Percentiles rank a stretch among this genome's conserved stretches.
These are phyloP conservation scores for Terana coerulea DNA, from an alignment of 768 basidiomycete genomes.

Conservation along the genomic window DNA sequence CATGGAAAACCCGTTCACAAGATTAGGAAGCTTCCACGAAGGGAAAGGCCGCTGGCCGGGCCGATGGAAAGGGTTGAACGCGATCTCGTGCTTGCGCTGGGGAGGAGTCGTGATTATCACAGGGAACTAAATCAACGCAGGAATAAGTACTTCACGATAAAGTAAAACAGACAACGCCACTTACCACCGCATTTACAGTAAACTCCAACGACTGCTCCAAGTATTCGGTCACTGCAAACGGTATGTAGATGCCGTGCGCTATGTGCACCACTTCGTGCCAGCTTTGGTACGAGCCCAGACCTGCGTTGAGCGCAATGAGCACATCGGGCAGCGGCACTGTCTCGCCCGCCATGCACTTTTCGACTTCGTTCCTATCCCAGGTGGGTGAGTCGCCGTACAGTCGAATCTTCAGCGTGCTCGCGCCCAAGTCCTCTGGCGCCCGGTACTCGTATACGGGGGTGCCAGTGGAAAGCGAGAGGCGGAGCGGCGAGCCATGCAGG, in stretches of 20 bases:
- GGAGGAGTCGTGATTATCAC: neutral
- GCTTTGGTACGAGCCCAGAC: constrained; percentile 31
- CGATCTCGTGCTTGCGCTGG: neutral
- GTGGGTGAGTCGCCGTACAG: too few species aligned
- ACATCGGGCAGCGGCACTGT: constrained; percentile 32
- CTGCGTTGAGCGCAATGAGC: constrained; percentile 39
- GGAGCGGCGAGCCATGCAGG: constrained; percentile 27
- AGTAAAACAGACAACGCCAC: too few species aligned
- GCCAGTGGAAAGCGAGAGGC: constrained; percentile 17
- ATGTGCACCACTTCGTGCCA: constrained; percentile 34
- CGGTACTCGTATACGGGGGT: constrained; percentile 31
- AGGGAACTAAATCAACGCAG: neutral
- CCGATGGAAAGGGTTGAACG: constrained; percentile 10
- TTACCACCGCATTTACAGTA: neutral
- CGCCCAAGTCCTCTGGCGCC: constrained; percentile 34
- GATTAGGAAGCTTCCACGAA: constrained; percentile 2
- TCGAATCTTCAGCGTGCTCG: constrained; percentile 35
- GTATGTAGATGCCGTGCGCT: constrained; percentile 1
- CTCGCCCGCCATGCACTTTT: constrained; percentile 14
- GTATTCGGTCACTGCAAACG: constrained; percentile 16
- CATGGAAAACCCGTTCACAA: constrained; percentile 10
- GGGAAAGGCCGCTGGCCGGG: constrained; percentile 8
- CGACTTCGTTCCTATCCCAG: too few species aligned
- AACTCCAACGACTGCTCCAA: constrained; percentile 6
- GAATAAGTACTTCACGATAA: neutral